Conservation (phyloP, 441 rosid genomes). For the Arabidopsis hybrid region DNA sequence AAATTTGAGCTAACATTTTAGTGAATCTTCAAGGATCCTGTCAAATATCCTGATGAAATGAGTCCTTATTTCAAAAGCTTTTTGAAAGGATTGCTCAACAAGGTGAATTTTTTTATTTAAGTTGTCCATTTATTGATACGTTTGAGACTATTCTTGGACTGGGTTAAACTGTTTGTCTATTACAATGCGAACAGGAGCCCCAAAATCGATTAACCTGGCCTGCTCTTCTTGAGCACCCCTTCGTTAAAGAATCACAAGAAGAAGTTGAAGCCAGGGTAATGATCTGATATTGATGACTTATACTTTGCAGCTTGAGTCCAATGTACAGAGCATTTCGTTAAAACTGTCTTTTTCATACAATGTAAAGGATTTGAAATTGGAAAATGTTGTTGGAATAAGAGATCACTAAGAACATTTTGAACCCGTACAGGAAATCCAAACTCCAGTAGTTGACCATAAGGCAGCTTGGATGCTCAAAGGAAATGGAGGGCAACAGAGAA, state of each 20-base stretch:
- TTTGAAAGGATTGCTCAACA: conserved; percentile 92
- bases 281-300: conserved; percentile 36
- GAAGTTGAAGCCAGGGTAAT: conserved; percentile 81
- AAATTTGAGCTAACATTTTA: conserved; percentile 49
- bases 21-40: conserved; percentile 80
- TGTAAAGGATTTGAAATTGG: conserved; percentile 8
- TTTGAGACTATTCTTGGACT: conserved; percentile 22
- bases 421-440: conserved; percentile 58
- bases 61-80: conserved; percentile 87
- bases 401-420: conserved; percentile 33
- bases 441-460: conserved; percentile 54
- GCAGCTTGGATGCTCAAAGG: conserved; percentile 60
- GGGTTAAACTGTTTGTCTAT: conserved; percentile 26
- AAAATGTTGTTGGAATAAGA: conserved; percentile 12
- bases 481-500: conserved; percentile 52
- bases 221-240: conserved; percentile 93
- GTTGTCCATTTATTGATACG: conserved; percentile 6
- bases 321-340: conserved; percentile 19
- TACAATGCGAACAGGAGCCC: conserved; percentile 71
- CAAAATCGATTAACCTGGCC: conserved; percentile 97
- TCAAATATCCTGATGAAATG: conserved; percentile 95
- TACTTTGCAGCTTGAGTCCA: conserved; percentile 28
- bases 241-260: conserved; percentile 76
- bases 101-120: conserved; percentile 56
- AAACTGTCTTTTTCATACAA: neutral